Evolutionary conservation across 78 protist genomes (phyloP).

Genomic region (Andalucia godoyi): DNA sequence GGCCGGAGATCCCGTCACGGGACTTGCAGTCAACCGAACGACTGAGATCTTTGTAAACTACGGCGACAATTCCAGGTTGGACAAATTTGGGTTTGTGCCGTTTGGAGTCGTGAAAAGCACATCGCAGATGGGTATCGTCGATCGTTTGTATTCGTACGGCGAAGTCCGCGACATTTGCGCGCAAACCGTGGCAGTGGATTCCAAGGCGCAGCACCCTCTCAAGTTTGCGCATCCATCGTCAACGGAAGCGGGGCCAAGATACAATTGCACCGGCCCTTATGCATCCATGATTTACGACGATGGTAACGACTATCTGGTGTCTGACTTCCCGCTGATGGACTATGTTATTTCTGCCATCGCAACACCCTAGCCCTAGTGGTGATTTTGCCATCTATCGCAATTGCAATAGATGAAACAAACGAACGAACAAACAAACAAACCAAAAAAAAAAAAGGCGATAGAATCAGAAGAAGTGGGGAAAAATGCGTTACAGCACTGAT

Average conservation of each 20-base stretch:
- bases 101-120: conserved; percentile 1
- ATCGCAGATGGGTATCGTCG: conserved; percentile 17
- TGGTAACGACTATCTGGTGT: conserved; percentile 28
- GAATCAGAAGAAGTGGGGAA: too few relatives aligned
- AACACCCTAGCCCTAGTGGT: too few relatives aligned
- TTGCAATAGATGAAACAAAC: too few relatives aligned
- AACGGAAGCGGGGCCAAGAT: conserved; percentile 28
- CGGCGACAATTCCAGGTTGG: conserved; percentile 38
- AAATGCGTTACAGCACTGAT: too few relatives aligned
- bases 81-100: conserved; percentile 32
- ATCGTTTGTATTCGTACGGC: conserved; percentile 6
- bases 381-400: too few relatives aligned
- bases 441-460: too few relatives aligned
- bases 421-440: too few relatives aligned
- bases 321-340: conserved; percentile 27
- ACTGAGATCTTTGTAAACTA: conserved; percentile 57
- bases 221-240: neutral
- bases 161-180: conserved; percentile 26
- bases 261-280: too few relatives aligned
- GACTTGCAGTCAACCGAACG: conserved; percentile 29
- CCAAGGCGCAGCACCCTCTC: too few relatives aligned
- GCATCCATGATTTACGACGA: conserved; percentile 10
- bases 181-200: too few relatives aligned
- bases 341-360: conserved; percentile 14
- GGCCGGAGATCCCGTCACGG: conserved; percentile 20